These are phyloP conservation scores for Gossypium raimondii DNA, from an alignment of 345 rosid species.

Conservation along the genomic window DNA sequence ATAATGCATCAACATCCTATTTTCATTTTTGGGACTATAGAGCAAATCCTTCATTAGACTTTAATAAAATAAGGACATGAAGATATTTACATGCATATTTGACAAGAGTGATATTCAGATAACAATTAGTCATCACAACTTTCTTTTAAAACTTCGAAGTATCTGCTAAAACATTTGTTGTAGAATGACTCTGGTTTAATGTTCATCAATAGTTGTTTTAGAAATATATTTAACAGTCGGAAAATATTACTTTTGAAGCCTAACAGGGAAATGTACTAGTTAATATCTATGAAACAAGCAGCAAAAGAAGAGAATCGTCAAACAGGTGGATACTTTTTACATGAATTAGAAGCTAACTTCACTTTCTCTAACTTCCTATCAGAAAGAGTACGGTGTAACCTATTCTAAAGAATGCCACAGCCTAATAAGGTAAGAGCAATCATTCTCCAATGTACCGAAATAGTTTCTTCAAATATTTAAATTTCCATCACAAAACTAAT, in stretches of 20 bases:
- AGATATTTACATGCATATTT: conserved; percentile 9
- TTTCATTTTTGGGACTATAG: neutral
- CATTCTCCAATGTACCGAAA: neutral
- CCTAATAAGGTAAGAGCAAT: neutral
- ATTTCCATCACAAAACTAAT: neutral
- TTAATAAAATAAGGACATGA: neutral
- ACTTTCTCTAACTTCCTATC: neutral
- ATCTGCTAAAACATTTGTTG: neutral
- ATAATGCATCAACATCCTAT: conserved; percentile 16
- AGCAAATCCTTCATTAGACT: conserved; percentile 5
- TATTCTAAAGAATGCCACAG: neutral
- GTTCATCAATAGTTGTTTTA: neutral
- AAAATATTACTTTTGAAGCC: neutral
- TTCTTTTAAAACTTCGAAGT: neutral
- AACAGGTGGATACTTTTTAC: neutral
- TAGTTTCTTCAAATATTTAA: neutral
- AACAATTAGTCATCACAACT: neutral
- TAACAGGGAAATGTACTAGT: neutral
- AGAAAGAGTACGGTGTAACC: neutral
- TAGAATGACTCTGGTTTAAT: neutral
- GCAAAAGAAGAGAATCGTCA: neutral
- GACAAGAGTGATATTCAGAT: neutral
- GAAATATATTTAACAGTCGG: neutral
- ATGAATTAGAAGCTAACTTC: conserved; percentile 1
- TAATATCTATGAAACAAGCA: neutral